A percentile compares a stretch with the other conserved stretches of the same genome.
Evolutionary conservation across 768 basidiomycete genomes (phyloP).

Genomic region (Pisolithus tinctorius): DNA sequence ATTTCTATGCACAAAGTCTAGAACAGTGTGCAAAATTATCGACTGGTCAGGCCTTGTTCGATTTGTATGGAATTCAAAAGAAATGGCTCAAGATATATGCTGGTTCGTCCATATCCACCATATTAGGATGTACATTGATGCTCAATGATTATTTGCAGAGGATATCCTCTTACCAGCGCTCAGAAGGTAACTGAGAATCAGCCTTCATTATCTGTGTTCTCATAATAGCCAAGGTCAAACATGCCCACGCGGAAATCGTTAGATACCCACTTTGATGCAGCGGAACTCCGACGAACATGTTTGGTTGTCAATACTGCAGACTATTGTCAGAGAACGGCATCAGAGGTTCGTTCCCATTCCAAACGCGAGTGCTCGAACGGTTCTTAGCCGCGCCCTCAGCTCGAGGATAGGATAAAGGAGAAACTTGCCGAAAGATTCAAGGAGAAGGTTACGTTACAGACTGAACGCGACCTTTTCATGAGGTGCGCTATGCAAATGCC

Average conservation of each 20-base stretch:
- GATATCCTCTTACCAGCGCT: conserved; percentile 73
- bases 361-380: neutral
- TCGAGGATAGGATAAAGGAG: conserved; percentile 87
- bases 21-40: conserved; percentile 93
- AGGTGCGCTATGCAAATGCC: conserved; percentile 43
- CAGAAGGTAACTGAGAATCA: conserved; percentile 49
- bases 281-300: conserved; percentile 76
- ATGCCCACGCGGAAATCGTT: conserved; percentile 54
- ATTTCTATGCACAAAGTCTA: conserved; percentile 91
- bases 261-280: conserved; percentile 72
- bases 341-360: conserved; percentile 49
- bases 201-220: neutral
- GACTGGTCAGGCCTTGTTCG: conserved; percentile 75
- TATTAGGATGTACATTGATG: neutral
- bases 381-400: conserved; percentile 34
- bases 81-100: conserved; percentile 96
- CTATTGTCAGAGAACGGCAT: conserved; percentile 89
- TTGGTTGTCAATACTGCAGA: conserved; percentile 96
- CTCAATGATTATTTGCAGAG: conserved; percentile 42
- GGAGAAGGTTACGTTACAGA: conserved; percentile 75
- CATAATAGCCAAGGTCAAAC: conserved; percentile 29
- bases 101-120: conserved; percentile 38
- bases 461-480: conserved; percentile 84
- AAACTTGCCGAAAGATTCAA: conserved; percentile 72
- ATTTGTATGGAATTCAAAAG: conserved; percentile 74